Conservation (phyloP, 192 early-diverging fungal genomes). For the Umbelopsis sp. region DNA sequence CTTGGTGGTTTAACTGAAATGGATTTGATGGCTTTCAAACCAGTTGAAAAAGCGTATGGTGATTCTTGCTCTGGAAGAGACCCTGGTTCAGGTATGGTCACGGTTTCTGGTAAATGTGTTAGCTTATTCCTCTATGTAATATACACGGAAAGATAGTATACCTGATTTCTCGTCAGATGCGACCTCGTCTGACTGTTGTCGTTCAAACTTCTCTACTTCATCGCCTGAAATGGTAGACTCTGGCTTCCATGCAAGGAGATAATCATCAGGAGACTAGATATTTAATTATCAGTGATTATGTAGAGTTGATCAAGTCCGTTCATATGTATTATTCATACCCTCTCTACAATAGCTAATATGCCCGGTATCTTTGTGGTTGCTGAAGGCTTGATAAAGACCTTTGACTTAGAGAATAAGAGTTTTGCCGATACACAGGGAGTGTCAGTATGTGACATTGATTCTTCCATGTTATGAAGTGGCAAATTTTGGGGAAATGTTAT, state of each 20-base stretch:
- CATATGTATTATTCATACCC: slow-evolving; percentile 28
- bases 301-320: neutral
- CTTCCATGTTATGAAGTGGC: neutral
- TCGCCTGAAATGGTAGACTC: slow-evolving; percentile 61
- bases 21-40: slow-evolving; percentile 58
- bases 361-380: slow-evolving; percentile 63
- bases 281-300: neutral
- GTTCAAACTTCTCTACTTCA: slow-evolving; percentile 63
- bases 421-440: slow-evolving; percentile 7
- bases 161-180: slow-evolving; percentile 18
- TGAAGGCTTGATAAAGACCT: slow-evolving; percentile 73
- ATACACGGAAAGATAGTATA: neutral
- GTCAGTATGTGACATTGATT: neutral
- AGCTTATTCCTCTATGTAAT: neutral
- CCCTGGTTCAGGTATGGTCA: slow-evolving; percentile 13
- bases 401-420: slow-evolving; percentile 69
- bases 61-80: slow-evolving; percentile 27
- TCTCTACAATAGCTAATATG: slow-evolving; percentile 65
- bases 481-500: too few relatives aligned
- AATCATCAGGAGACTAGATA: slow-evolving; percentile 37
- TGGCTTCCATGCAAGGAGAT: slow-evolving; percentile 74
- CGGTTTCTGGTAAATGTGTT: neutral
- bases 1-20: slow-evolving; percentile 66
- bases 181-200: slow-evolving; percentile 51
- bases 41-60: slow-evolving; percentile 65